phyloP scores from a whole-genome alignment of 345 rosid species.

The Heritiera littoralis region DNA sequence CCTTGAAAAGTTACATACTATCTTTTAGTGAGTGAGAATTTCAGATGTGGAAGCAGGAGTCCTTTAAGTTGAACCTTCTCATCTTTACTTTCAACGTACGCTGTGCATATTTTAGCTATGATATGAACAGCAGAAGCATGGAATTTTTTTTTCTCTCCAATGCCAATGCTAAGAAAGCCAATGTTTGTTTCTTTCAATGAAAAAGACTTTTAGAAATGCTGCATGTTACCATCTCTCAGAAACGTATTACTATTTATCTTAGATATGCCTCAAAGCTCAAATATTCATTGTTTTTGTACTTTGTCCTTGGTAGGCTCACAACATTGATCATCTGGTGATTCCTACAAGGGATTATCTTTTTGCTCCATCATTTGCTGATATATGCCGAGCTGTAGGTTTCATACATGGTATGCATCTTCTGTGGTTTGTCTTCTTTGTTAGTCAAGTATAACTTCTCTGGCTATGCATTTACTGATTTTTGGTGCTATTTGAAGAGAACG shows the following conservation, averaged over 20 bases:
- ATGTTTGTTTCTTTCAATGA: not conserved
- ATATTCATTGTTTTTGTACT: slow-evolving; percentile 9
- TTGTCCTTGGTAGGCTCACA: slow-evolving; percentile 47
- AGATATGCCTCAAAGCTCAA: not conserved
- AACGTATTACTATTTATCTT: not conserved
- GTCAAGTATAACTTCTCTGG: not conserved
- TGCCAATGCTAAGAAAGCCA: not conserved
- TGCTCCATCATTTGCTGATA: slow-evolving; percentile 85
- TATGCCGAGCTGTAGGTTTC: slow-evolving; percentile 83
- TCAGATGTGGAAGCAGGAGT: not conserved
- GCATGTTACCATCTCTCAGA: not conserved
- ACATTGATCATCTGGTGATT: slow-evolving; percentile 83
- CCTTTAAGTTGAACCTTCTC: not conserved
- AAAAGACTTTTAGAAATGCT: not conserved
- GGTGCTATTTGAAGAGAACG: slow-evolving; percentile 60
- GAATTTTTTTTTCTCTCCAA: not conserved
- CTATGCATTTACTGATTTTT: not conserved
- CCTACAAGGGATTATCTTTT: slow-evolving; percentile 97
- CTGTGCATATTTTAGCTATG: not conserved
- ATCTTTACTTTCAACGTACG: slow-evolving; percentile 1
- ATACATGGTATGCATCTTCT: slow-evolving; percentile 56
- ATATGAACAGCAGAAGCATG: not conserved
- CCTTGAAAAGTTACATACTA: slow-evolving; percentile 2
- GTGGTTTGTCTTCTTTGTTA: not conserved
- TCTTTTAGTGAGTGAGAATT: slow-evolving; percentile 1